Percentiles rank a stretch among this genome's conserved stretches.
Evolutionary conservation across 1,139 yeast species (phyloP).

Genomic region (Petasospora fabianii): DNA sequence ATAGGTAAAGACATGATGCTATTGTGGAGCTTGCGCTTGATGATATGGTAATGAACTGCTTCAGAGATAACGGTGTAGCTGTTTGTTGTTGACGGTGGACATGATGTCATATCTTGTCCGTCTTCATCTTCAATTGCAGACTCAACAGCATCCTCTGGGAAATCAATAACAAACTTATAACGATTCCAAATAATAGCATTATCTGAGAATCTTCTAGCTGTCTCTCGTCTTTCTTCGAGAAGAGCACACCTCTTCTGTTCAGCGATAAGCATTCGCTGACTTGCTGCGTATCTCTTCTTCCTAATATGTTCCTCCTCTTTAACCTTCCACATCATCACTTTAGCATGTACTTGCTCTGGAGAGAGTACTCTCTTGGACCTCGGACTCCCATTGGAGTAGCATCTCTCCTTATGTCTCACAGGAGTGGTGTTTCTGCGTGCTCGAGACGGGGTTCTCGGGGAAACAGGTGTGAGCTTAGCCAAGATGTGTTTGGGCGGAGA

Average conservation of each 20-base stretch:
- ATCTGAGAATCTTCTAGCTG: slow-evolving; percentile 17
- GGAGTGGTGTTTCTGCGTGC: not conserved
- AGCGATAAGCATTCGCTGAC: slow-evolving; percentile 8
- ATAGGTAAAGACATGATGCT: not conserved
- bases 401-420: not conserved
- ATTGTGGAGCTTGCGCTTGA: not conserved
- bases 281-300: slow-evolving; percentile 2
- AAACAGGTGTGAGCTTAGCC: slow-evolving; percentile 6
- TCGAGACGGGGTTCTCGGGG: too few relatives aligned
- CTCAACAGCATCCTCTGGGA: not conserved
- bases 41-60: not conserved
- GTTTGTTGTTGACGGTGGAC: too few relatives aligned
- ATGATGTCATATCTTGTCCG: not conserved
- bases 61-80: not conserved
- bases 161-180: slow-evolving; percentile 10
- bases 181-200: slow-evolving; percentile 12
- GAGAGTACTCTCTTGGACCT: not conserved
- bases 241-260: slow-evolving; percentile 7
- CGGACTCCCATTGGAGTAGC: not conserved
- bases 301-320: slow-evolving; percentile 1
- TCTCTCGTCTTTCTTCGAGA: slow-evolving; percentile 11
- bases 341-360: slow-evolving; percentile 12
- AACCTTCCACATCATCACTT: slow-evolving; percentile 10
- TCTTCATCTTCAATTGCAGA: not conserved
- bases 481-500: slow-evolving; percentile 10